phyloP scores from a whole-genome alignment of 257 asterid species.

The Rauvolfia tetraphylla region DNA sequence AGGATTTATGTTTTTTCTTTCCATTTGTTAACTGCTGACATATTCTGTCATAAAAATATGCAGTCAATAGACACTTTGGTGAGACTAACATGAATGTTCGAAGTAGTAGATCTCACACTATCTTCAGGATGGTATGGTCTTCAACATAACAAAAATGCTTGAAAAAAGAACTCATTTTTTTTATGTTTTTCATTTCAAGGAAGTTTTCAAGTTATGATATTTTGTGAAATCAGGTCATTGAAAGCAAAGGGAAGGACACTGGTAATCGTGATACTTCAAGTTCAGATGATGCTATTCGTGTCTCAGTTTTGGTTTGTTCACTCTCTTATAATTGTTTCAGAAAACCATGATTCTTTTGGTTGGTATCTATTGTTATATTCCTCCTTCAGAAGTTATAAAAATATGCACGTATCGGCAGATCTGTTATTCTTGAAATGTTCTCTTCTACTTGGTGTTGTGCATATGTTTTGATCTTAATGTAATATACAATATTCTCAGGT shows the following conservation, averaged over 20 bases:
- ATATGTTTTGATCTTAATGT: background rate
- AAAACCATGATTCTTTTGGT: background rate
- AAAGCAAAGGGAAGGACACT: slow-evolving; percentile 74
- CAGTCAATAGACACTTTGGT: slow-evolving; percentile 97
- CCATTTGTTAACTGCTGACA: slow-evolving; percentile 5
- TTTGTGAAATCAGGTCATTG: slow-evolving; percentile 64
- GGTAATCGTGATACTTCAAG: slow-evolving; percentile 32
- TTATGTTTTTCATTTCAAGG: slow-evolving; percentile 8
- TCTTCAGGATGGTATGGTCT: slow-evolving; percentile 84
- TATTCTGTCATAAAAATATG: slow-evolving; percentile 19
- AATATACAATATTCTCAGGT: background rate
- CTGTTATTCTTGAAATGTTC: background rate
- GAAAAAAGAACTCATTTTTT: slow-evolving; percentile 17
- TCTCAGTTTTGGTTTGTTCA: slow-evolving; percentile 82
- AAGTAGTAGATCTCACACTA: slow-evolving; percentile 95
- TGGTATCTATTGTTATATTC: background rate
- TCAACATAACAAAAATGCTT: slow-evolving; percentile 17
- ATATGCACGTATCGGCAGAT: background rate
- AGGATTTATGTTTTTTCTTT: background rate
- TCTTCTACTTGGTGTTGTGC: background rate
- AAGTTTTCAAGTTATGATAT: slow-evolving; percentile 2
- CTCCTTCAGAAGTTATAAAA: background rate
- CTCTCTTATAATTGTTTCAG: slow-evolving; percentile 3
- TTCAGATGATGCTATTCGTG: slow-evolving; percentile 84
- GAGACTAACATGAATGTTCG: slow-evolving; percentile 97